These are phyloP conservation scores for Alternaria triticimaculans DNA, from an alignment of 2,329 filamentous ascomycete species.

Conservation along the genomic window DNA sequence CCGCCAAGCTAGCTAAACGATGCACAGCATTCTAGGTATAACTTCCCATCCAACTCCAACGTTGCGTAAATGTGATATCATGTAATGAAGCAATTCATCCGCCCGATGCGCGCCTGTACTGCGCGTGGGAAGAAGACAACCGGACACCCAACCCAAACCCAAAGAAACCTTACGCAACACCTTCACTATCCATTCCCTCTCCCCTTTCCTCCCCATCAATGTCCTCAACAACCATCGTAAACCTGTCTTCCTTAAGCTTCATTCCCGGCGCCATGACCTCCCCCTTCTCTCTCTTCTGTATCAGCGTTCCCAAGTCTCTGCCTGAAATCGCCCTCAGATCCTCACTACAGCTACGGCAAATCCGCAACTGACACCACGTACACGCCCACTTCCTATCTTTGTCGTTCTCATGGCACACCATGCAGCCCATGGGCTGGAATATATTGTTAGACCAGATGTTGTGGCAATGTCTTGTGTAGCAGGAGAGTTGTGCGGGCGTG, in stretches of 20 bases:
- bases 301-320: constrained; percentile 24
- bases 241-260: neutral
- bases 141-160: neutral
- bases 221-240: constrained; percentile 14
- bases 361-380: constrained; percentile 45
- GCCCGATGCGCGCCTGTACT: neutral
- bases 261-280: neutral
- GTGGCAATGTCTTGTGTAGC: constrained; percentile 41
- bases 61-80: neutral
- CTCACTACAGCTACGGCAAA: constrained; percentile 40
- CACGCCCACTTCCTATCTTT: constrained; percentile 42
- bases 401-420: constrained; percentile 40
- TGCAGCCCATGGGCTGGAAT: constrained; percentile 45
- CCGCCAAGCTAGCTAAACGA: constrained; percentile 3
- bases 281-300: constrained; percentile 20
- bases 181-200: neutral
- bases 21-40: constrained; percentile 1
- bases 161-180: neutral
- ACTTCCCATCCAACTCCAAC: neutral
- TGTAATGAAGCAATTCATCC: neutral
- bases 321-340: constrained; percentile 29
- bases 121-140: neutral
- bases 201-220: constrained; percentile 4
- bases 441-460: constrained; percentile 40
- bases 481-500: constrained; percentile 36